phyloP scores from a whole-genome alignment of 2,329 filamentous ascomycete genomes.

The Pestalotiopsis sp. region DNA sequence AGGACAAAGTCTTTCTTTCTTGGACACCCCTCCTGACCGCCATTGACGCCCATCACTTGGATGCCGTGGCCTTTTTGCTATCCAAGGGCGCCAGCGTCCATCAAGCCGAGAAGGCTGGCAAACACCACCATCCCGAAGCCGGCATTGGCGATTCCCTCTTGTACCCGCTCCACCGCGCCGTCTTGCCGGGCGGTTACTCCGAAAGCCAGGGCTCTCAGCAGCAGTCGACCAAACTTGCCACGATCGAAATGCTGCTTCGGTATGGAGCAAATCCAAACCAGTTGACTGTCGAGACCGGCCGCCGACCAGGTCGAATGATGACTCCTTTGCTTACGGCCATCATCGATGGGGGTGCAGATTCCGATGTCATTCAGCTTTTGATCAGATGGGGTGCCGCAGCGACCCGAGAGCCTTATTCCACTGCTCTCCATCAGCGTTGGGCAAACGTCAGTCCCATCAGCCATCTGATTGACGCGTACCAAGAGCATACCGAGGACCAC shows the following conservation, averaged over 20 bases:
- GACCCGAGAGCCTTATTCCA: not conserved
- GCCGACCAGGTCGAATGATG: not conserved
- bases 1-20: not conserved
- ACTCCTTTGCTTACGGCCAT: conserved; percentile 10
- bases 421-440: not conserved
- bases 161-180: conserved; percentile 4
- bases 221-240: not conserved
- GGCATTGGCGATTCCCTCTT: not conserved
- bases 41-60: not conserved
- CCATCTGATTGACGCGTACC: not conserved
- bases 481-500: not conserved
- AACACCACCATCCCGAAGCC: not conserved
- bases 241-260: not conserved
- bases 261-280: conserved; percentile 8
- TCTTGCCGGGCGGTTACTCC: not conserved
- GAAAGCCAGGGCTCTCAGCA: not conserved
- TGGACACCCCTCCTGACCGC: conserved; percentile 7
- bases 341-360: not conserved
- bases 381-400: not conserved
- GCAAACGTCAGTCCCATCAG: conserved; percentile 2
- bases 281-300: not conserved
- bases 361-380: conserved; percentile 1
- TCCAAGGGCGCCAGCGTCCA: not conserved
- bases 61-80: not conserved
- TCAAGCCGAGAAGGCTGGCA: not conserved